A percentile compares a stretch with the other conserved stretches of the same genome.
These are phyloP conservation scores for Agapanthus africanus DNA, from an alignment of 106 monocot species.

Conservation along the genomic window DNA sequence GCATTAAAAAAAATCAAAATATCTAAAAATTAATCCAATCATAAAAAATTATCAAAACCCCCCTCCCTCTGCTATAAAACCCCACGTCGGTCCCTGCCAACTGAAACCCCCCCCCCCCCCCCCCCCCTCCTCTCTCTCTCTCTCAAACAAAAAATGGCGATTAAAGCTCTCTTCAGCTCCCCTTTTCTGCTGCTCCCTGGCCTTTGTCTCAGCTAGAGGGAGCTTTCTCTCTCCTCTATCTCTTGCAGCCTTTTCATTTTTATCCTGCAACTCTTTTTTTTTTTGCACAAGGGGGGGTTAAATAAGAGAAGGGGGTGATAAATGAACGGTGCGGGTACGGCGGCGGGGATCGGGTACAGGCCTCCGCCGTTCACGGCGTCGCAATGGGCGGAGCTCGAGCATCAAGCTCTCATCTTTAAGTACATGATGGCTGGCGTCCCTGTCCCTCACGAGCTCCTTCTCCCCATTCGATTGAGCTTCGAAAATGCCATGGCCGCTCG, in stretches of 20 bases:
- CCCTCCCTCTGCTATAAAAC: not conserved
- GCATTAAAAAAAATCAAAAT: no score
- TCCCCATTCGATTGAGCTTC: slow-evolving; percentile 31
- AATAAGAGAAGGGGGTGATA: no score
- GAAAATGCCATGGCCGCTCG: slow-evolving; percentile 28
- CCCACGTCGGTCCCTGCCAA: not conserved
- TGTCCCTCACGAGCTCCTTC: slow-evolving; percentile 32
- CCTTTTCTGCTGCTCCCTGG: slow-evolving; percentile 3
- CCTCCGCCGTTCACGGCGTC: slow-evolving; percentile 45
- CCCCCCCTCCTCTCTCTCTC: no score
- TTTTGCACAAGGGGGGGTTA: no score
- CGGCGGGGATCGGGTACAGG: no score
- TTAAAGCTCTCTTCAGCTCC: not conserved
- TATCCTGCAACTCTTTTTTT: no score
- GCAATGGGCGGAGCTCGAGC: slow-evolving; percentile 61
- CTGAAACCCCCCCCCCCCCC: not conserved
- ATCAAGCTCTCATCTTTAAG: slow-evolving; percentile 49
- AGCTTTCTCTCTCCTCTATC: slow-evolving; percentile 3
- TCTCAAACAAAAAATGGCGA: slow-evolving; percentile 2
- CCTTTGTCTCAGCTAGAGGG: slow-evolving; percentile 15
- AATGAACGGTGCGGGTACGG: slow-evolving; percentile 26
- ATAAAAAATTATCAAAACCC: not conserved
- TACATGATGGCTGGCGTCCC: slow-evolving; percentile 36
- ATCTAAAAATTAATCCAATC: not conserved
- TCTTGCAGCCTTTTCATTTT: not conserved